These are phyloP conservation scores for Ceratobasidium sp. DNA, from an alignment of 1,284 basidiomycete species.

Conservation along the genomic window DNA sequence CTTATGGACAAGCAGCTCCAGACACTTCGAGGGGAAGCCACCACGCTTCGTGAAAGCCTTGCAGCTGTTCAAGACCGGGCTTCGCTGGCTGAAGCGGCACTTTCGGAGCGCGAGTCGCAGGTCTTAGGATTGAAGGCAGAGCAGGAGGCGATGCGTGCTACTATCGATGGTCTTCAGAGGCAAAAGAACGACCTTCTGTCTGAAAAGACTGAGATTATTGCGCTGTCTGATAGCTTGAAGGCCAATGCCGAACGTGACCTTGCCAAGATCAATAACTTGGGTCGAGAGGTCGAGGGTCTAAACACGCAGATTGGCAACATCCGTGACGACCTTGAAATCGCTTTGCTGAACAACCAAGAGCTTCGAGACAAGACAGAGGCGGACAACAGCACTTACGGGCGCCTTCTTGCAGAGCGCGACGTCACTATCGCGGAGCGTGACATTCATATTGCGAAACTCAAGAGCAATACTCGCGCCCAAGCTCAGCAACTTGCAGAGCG, in stretches of 20 bases:
- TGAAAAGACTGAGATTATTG: neutral
- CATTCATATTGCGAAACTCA: neutral
- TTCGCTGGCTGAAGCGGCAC: neutral
- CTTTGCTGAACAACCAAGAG: neutral
- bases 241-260: neutral
- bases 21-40: slow-evolving; percentile 20
- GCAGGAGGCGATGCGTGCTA: slow-evolving; percentile 11
- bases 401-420: neutral
- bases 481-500: neutral
- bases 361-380: neutral
- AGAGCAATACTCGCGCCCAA: neutral
- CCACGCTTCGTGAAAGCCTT: slow-evolving; percentile 18
- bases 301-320: neutral
- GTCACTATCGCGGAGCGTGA: neutral
- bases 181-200: neutral
- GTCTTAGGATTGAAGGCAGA: slow-evolving; percentile 11
- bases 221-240: neutral
- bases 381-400: neutral
- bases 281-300: neutral
- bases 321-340: neutral
- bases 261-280: neutral
- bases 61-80: neutral
- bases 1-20: neutral
- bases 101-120: neutral
- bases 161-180: neutral